These are phyloP conservation scores for Acanthamoeba culbertsoni DNA, from an alignment of 208 protist genomes.

Conservation along the genomic window DNA sequence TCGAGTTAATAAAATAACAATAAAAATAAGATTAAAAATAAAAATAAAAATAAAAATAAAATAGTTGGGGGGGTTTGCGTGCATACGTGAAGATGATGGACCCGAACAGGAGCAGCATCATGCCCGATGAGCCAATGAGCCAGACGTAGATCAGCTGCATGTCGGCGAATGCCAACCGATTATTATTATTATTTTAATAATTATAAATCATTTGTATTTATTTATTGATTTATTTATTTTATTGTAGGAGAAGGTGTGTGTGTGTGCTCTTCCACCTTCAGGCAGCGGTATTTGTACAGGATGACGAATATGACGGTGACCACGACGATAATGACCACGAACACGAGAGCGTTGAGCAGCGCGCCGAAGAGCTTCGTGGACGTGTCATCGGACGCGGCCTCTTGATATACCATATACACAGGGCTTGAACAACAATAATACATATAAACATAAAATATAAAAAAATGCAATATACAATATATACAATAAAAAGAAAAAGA, in stretches of 20 bases:
- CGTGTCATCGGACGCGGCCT: constrained; percentile 34
- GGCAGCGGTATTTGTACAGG: constrained; percentile 82
- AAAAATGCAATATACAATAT: background rate
- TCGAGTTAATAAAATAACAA: background rate
- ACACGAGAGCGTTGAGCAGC: constrained; percentile 76
- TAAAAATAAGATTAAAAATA: background rate
- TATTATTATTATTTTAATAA: no score
- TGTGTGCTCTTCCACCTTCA: no score
- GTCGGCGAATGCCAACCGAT: background rate
- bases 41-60: no score
- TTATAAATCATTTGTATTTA: no score
- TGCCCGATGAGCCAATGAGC: constrained; percentile 75
- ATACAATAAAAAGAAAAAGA: background rate
- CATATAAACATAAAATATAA: background rate
- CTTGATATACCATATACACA: constrained; percentile 65
- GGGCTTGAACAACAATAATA: background rate
- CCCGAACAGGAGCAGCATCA: constrained; percentile 77
- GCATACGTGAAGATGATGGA: background rate
- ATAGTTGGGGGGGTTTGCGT: background rate
- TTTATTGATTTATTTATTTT: no score
- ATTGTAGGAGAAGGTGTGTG: no score
- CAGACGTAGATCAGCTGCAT: constrained; percentile 77
- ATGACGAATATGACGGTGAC: constrained; percentile 80
- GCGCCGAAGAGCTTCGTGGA: constrained; percentile 63
- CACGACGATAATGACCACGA: constrained; percentile 78